Percentiles rank a stretch among this genome's conserved stretches.
phyloP scores from a whole-genome alignment of 176 grass and related monocot genomes.

The Cenchrus americanus region DNA sequence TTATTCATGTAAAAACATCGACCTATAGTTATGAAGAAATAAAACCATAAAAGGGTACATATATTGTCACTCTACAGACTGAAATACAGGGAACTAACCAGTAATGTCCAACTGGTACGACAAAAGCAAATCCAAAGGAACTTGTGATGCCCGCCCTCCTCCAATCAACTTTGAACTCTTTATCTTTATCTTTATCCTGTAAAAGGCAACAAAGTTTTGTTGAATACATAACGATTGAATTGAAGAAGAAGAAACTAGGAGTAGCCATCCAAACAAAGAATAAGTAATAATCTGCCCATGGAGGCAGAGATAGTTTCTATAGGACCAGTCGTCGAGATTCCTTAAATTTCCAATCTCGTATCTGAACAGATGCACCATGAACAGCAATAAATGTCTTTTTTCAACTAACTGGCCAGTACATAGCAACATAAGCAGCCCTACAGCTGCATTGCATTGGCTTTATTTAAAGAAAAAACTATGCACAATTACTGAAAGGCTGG shows the following conservation, averaged over 20 bases:
- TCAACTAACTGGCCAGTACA: conserved; percentile 2
- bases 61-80: neutral
- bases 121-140: conserved; percentile 92
- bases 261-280: conserved; percentile 22
- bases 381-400: conserved; percentile 29
- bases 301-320: conserved; percentile 10
- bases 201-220: conserved; percentile 25
- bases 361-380: conserved; percentile 33
- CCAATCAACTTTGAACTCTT: conserved; percentile 95
- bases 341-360: conserved; percentile 20
- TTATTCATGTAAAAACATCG: neutral
- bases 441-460: neutral
- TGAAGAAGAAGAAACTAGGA: conserved; percentile 13
- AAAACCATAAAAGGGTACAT: neutral
- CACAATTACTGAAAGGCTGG: conserved; percentile 6
- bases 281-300: neutral
- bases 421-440: conserved; percentile 7
- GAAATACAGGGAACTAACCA: conserved; percentile 60
- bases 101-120: conserved; percentile 91
- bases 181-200: conserved; percentile 73
- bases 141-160: conserved; percentile 87
- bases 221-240: neutral
- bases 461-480: neutral
- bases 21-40: neutral
- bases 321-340: neutral